Base-by-base conservation (phyloP, 169 alveolate genomes). In the Plasmodium vinckei region DNA sequence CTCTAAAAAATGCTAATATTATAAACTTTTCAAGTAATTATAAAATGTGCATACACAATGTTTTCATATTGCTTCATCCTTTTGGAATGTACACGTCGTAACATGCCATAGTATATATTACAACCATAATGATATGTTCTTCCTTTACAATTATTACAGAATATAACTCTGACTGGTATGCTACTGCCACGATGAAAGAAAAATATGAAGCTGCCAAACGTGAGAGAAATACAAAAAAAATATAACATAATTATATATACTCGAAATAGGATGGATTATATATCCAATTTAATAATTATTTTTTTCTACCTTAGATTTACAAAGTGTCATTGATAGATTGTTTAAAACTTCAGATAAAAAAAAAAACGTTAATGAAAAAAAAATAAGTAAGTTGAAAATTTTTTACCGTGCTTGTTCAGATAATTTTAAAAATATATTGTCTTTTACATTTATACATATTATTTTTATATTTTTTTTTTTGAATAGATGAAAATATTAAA, bases 151-250 rank as follows among this genome's bases (percentile, higher is more conserved):
- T 47, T 7, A 12, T 33, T 54, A 2, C 10, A 75, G 88, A 75
- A 42, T 75, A 75, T 56, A 63, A 56, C 70, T 12, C 49, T 39
- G 88, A 75, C 0, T 75, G 88, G 88, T 75, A 75, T 42, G 0
- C 69, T 44, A 44, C 63, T 5, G 75, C 88, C 15, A 46, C 60
- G 46, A 44, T 75, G 23, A 53, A 64, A 56, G 88, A 75, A 5
- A 75, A 75, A 56, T 75, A 75, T 56, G 44, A 61, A 1, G 64
- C 73, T 0, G 73, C 61, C 5, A 75, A 63, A 21, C n/a, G 88
- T 75, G 61, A 75, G 49, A 13, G 21, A 46, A 13, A 25, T 4
- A 56, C 5, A 21, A 15, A 23, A 15, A 65, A 46, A 13, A 39
- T 44, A 13, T 2, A 21, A 57, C 9, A 27, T 33, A 33, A 33